These are phyloP conservation scores for Clitopilus passeckerianus DNA, from an alignment of 768 basidiomycete genomes.

Conservation along the genomic window DNA sequence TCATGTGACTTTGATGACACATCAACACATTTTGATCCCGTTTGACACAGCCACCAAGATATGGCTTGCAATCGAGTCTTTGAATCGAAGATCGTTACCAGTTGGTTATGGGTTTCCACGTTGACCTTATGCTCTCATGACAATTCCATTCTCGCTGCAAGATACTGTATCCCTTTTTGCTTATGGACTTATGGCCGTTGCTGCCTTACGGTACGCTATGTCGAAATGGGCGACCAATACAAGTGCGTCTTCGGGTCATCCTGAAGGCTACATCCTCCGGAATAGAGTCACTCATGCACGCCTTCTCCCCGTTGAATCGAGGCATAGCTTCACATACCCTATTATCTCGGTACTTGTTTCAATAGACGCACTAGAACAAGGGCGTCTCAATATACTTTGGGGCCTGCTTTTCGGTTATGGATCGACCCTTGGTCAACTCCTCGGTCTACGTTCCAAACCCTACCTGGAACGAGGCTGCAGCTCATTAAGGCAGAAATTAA, in stretches of 20 bases:
- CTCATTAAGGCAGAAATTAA: slow-evolving; percentile 26
- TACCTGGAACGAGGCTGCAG: slow-evolving; percentile 31
- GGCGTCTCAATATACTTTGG: slow-evolving; percentile 36
- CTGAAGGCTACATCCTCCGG: slow-evolving; percentile 39
- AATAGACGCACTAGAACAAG: slow-evolving; percentile 45
- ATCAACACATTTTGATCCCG: background rate
- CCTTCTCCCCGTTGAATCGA: slow-evolving; percentile 38
- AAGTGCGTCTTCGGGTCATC: background rate
- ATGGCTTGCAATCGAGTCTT: background rate
- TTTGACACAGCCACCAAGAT: background rate
- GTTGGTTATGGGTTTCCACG: background rate
- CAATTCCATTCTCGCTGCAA: background rate
- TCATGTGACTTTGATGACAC: background rate
- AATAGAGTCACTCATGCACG: slow-evolving; percentile 52
- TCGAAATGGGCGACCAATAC: background rate
- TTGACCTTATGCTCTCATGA: background rate
- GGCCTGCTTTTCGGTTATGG: slow-evolving; percentile 57
- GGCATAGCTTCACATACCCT: slow-evolving; percentile 58
- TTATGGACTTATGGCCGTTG: too few species aligned
- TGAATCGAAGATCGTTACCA: background rate
- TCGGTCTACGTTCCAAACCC: slow-evolving; percentile 38
- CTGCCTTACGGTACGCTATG: background rate
- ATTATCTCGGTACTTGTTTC: slow-evolving; percentile 54
- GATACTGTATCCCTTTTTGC: too few species aligned
- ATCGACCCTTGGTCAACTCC: slow-evolving; percentile 33